Percentiles rank a stretch among this genome's conserved stretches.
Conservation (phyloP, 202 grass and related monocot genomes). For the Setaria viridis region DNA sequence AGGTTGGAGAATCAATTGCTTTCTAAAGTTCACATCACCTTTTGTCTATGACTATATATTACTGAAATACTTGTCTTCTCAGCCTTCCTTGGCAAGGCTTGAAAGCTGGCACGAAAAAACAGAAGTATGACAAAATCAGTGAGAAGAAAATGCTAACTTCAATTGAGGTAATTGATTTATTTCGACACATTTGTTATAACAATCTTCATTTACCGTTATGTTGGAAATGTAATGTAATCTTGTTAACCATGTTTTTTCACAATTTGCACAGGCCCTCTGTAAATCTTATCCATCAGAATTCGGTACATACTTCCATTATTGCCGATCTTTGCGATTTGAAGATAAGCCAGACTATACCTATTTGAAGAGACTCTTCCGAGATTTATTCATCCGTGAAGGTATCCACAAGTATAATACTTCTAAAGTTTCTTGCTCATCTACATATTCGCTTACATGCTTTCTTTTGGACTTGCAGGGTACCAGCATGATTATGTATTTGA, state of each 20-base stretch:
- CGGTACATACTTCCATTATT: slow-evolving; percentile 89
- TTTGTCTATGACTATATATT: slow-evolving; percentile 26
- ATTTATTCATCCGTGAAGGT: slow-evolving; percentile 89
- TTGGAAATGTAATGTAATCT: slow-evolving; percentile 16
- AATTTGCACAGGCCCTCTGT: slow-evolving; percentile 71
- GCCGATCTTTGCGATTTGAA: slow-evolving; percentile 94
- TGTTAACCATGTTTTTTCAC: slow-evolving; percentile 43
- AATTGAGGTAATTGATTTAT: slow-evolving; percentile 71
- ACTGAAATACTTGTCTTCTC: slow-evolving; percentile 51
- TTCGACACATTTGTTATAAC: neutral
- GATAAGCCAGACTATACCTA: slow-evolving; percentile 93
- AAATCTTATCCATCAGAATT: slow-evolving; percentile 91
- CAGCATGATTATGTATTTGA: slow-evolving; percentile 96
- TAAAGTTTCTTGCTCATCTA: slow-evolving; percentile 21
- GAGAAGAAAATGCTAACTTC: slow-evolving; percentile 98
- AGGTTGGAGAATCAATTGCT: slow-evolving; percentile 61
- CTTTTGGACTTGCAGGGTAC: slow-evolving; percentile 61
- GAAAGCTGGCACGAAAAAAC: slow-evolving; percentile 93
- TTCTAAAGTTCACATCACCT: slow-evolving; percentile 38
- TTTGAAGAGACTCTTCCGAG: slow-evolving; percentile 84
- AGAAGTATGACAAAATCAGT: slow-evolving; percentile 98
- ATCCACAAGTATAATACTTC: neutral
- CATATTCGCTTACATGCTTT: slow-evolving; percentile 41
- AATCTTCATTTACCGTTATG: slow-evolving; percentile 17
- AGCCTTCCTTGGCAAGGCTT: slow-evolving; percentile 97